Evolutionary conservation across 2,329 filamentous ascomycete genomes (phyloP).

Genomic region (Cladosporium oxysporum): DNA sequence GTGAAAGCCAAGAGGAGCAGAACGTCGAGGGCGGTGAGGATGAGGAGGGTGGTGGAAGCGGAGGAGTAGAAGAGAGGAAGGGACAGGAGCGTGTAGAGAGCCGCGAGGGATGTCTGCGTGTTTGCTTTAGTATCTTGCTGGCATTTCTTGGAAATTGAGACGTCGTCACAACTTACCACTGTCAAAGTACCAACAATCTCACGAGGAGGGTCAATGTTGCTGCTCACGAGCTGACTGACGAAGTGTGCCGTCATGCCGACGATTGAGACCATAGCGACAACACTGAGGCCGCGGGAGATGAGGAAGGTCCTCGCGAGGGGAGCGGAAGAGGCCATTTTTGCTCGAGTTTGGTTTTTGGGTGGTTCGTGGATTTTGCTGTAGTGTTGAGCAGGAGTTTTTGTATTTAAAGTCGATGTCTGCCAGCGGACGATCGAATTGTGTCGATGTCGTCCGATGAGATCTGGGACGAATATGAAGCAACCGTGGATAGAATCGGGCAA

Average conservation of each 20-base stretch:
- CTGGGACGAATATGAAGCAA: background rate
- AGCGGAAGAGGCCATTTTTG: conserved; percentile 56
- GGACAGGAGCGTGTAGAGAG: conserved; percentile 69
- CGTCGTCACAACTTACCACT: conserved; percentile 62
- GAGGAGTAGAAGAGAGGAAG: conserved; percentile 81
- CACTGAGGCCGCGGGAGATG: conserved; percentile 69
- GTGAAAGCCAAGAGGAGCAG: conserved; percentile 74
- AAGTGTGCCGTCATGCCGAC: conserved; percentile 83
- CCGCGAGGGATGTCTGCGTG: conserved; percentile 70
- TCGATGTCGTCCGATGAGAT: conserved; percentile 1
- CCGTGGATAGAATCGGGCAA: background rate
- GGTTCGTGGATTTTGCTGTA: conserved; percentile 11
- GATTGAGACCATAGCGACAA: conserved; percentile 70
- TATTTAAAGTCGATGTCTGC: conserved; percentile 26
- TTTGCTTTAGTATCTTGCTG: background rate
- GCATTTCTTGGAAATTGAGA: background rate
- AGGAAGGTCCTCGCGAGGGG: conserved; percentile 76
- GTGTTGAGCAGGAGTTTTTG: conserved; percentile 10
- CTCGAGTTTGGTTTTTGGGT: conserved; percentile 6
- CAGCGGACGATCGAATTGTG: conserved; percentile 28
- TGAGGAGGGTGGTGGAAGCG: conserved; percentile 73
- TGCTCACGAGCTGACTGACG: conserved; percentile 71
- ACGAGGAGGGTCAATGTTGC: conserved; percentile 65
- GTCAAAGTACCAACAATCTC: conserved; percentile 77
- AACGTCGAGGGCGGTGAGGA: conserved; percentile 67